Evolutionary conservation across 2,329 filamentous ascomycete species (phyloP).

Genomic region (Pseudopyricularia cyperi): DNA sequence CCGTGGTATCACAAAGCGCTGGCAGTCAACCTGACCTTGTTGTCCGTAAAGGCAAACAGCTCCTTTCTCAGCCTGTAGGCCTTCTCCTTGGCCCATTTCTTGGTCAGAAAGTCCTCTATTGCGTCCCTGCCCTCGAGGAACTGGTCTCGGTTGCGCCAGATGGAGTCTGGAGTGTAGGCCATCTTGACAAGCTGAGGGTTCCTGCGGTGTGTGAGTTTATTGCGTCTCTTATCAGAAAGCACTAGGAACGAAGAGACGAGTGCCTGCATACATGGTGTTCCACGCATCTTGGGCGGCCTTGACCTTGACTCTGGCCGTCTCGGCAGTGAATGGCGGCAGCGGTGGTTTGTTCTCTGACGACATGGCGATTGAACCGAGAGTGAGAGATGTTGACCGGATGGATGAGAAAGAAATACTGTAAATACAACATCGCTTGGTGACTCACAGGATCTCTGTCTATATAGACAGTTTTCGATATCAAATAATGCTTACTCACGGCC

Average conservation of each 20-base stretch:
- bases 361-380: slow-evolving; percentile 7
- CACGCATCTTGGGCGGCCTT: slow-evolving; percentile 74
- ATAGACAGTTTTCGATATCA: neutral
- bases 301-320: slow-evolving; percentile 62
- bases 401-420: neutral
- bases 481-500: neutral
- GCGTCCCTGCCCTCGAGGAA: slow-evolving; percentile 58
- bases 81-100: slow-evolving; percentile 63
- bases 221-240: neutral
- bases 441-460: no score
- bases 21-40: slow-evolving; percentile 41
- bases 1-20: no score
- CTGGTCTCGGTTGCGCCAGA: slow-evolving; percentile 66
- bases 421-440: no score
- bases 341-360: slow-evolving; percentile 23
- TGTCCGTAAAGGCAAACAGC: slow-evolving; percentile 61
- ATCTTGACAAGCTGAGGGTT: slow-evolving; percentile 52
- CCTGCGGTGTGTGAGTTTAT: slow-evolving; percentile 22
- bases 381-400: neutral
- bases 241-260: neutral
- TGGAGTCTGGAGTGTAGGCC: slow-evolving; percentile 61
- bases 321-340: slow-evolving; percentile 59
- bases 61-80: slow-evolving; percentile 71
- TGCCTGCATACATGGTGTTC: slow-evolving; percentile 51
- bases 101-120: slow-evolving; percentile 54